Evolutionary conservation across 2,329 filamentous ascomycete genomes (phyloP), one percentile per base, ranked within the genome.

Genomic region (Cordyceps farinosa): DNA sequence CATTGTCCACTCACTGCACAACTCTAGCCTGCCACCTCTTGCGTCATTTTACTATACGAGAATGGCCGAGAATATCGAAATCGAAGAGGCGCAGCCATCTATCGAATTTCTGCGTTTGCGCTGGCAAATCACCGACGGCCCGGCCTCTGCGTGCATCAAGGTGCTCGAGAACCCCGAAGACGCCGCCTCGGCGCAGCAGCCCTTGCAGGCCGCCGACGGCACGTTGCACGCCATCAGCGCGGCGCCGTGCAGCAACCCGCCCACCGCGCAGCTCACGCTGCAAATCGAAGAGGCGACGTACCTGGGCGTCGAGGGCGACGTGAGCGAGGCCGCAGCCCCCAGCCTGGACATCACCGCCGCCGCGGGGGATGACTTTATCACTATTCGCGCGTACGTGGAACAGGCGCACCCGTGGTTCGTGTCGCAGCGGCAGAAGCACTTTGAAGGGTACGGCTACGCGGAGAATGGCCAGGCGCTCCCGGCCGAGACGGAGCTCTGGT

Each of bases 401-500:
- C 2, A 27, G n/a, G 50, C 47, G 50, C 59, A 61, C 50, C 48
- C 30, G 29, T 61, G 59, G 59, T 32, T 61, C 11, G 30, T 61
- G 38, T 44, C 59, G 38, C 40, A 51, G 32, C 42, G 38, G 50
- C 38, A 38, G 48, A 51, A 36, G 40, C 47, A 53, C 36, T 61
- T 61, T 40, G 59, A 54, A n/a, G 47, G 50, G 5, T 45, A 51
- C 48, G 50, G 50, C 0, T 53, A 42, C 50, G 29, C 17, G 22
- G 29, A 36, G 38, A 10, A 52, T 7, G 34, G 32, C 17, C 34
- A 44, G 34, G 36, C 34, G 29, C 40, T 61, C n/a, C 48, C 59
- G 29, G 59, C 59, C 36, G 48, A 42, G 11, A 30, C 59, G 48
- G 34, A 61, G 59, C 50, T 61, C 7, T 61, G 59, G 59, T 61